Base-by-base conservation (phyloP, 768 basidiomycete species). In the Pleurotus ostreatus region DNA sequence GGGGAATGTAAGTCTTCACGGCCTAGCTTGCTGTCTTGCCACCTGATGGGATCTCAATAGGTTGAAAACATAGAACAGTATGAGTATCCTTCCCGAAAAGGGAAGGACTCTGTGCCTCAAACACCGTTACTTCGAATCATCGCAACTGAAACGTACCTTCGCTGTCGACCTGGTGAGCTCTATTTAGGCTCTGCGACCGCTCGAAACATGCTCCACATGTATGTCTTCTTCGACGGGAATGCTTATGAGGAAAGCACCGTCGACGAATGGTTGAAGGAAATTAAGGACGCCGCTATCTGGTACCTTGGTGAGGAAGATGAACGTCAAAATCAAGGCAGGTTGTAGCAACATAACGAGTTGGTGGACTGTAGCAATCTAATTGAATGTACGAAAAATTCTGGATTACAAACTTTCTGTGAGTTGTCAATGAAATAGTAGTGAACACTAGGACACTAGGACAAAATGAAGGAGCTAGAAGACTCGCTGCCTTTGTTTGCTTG, bases 141-240 rank as follows among this genome's bases (percentile, higher is more conserved):
- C 16, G 20, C 45, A 11, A 38, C 46, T 7, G 16, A 20, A 15
- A 6, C 47, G 23, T 34, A 57, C 58, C 57, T 75, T 7, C 70
- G 66, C 20, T 52, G 60, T 23, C 69, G 69, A 30, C 69, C 74
- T 0, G 61, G 49, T 7, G 68, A 74, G 46, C 59, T 70, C 57
- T 72, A 71, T 56, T 62, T 74, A 2, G 64, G 68, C 1, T 67
- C 70, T 9, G 41, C 25, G 8, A 59, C 55, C 3, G 13, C 47
- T 13, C 25, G 47, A 25, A 49, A 55, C 26, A 45, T 61, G 49
- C 43, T 55, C 22, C 53, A 57, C 16, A 26, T 56, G 20, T 39
- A 71, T 55, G 55, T 44, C 63, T 71, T 9, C 63, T 72, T 57
- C 57, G 55, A 51, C 57, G 30, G 48, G 46, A 57, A 41, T 46